Conservation (phyloP, 805 yeast genomes). For the Groenewaldozyma salmanticensis region DNA sequence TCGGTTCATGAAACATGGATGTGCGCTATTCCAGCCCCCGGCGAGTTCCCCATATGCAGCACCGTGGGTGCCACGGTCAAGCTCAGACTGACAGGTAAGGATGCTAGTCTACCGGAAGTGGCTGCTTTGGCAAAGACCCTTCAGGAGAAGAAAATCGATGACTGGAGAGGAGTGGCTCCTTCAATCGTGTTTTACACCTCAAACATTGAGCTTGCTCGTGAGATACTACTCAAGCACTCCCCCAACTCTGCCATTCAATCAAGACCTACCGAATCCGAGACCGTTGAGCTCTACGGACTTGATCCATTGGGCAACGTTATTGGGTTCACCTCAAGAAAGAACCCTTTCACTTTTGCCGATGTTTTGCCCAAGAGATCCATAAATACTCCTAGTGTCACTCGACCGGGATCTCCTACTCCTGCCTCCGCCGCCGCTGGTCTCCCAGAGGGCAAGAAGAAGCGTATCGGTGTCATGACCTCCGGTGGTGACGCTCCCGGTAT, state of each 20-base stretch:
- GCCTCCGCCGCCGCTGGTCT: slow-evolving; percentile 6
- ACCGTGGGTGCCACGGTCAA: slow-evolving; percentile 23
- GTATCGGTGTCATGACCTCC: slow-evolving; percentile 92
- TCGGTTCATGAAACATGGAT: slow-evolving; percentile 24
- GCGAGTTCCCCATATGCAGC: not conserved
- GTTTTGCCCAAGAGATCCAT: not conserved
- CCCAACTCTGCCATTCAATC: slow-evolving; percentile 18
- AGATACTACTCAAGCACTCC: slow-evolving; percentile 5
- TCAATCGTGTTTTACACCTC: slow-evolving; percentile 39
- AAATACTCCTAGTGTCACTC: slow-evolving; percentile 1
- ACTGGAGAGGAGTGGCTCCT: slow-evolving; percentile 42
- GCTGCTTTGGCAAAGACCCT: slow-evolving; percentile 10
- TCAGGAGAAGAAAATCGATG: slow-evolving; percentile 21
- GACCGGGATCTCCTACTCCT: slow-evolving; percentile 11
- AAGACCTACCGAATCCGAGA: slow-evolving; percentile 53
- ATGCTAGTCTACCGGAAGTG: slow-evolving; percentile 15
- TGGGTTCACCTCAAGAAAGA: slow-evolving; percentile 56
- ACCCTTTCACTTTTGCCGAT: slow-evolving; percentile 19
- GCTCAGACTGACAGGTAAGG: slow-evolving; percentile 24
- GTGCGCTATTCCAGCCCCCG: slow-evolving; percentile 11
- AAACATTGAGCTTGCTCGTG: slow-evolving; percentile 25
- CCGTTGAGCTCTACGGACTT: slow-evolving; percentile 62
- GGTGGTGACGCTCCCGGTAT: slow-evolving; percentile 99
- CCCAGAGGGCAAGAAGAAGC: slow-evolving; percentile 35
- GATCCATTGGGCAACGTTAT: slow-evolving; percentile 80